These are phyloP conservation scores for Cladosporium austrohemisphaericum DNA, from an alignment of 2,329 filamentous ascomycete species.

Conservation along the genomic window DNA sequence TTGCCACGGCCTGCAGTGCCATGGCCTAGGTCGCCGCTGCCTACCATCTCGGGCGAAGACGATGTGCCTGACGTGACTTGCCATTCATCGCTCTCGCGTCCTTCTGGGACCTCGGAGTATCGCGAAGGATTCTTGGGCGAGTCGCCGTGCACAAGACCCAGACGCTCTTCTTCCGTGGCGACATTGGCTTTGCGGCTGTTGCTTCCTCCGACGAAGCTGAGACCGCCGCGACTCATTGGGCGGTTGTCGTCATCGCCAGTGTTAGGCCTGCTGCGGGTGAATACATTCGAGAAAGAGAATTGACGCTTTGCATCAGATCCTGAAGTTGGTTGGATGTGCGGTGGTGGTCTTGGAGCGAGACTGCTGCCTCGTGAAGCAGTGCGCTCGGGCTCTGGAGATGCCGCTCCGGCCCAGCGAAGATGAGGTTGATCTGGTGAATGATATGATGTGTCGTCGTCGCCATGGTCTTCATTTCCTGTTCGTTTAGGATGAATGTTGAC, in stretches of 20 bases:
- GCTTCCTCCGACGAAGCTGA: slow-evolving; percentile 31
- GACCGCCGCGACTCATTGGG: slow-evolving; percentile 32
- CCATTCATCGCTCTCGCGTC: slow-evolving; percentile 30
- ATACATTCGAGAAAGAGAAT: slow-evolving; percentile 90
- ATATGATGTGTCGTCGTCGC: slow-evolving; percentile 49
- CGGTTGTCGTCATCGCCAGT: slow-evolving; percentile 25
- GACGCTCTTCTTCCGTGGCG: slow-evolving; percentile 36
- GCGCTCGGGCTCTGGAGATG: slow-evolving; percentile 34
- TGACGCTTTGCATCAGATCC: slow-evolving; percentile 58
- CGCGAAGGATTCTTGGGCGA: slow-evolving; percentile 18
- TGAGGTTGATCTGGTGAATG: slow-evolving; percentile 37
- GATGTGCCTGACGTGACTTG: slow-evolving; percentile 28
- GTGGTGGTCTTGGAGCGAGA: slow-evolving; percentile 53
- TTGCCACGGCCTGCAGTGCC: slow-evolving; percentile 7
- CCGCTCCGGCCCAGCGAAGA: slow-evolving; percentile 46
- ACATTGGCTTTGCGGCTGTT: slow-evolving; percentile 21
- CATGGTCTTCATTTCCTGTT: slow-evolving; percentile 38
- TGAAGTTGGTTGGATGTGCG: slow-evolving; percentile 37
- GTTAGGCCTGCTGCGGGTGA: slow-evolving; percentile 53
- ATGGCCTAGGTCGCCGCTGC: slow-evolving; percentile 25
- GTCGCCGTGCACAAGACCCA: slow-evolving; percentile 37
- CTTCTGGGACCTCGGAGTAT: slow-evolving; percentile 19
- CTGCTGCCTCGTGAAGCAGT: slow-evolving; percentile 42
- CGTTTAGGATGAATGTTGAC: slow-evolving; percentile 30
- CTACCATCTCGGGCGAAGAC: slow-evolving; percentile 26